These are phyloP conservation scores for Endoconidiophora polonica DNA, from an alignment of 2,329 filamentous ascomycete genomes.

Conservation along the genomic window DNA sequence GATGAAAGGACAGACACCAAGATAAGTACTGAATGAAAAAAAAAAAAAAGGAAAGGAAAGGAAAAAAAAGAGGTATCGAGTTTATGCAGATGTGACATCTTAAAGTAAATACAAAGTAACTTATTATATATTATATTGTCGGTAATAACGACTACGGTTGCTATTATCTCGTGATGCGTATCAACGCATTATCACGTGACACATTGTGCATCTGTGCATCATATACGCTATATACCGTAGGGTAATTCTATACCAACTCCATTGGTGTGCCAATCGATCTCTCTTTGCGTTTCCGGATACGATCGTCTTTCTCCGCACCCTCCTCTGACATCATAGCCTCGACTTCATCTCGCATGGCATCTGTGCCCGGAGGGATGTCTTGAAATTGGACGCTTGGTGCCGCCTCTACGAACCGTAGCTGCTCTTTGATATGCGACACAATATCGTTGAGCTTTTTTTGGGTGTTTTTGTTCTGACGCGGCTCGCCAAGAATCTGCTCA, in stretches of 20 bases:
- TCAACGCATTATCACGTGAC: too few species aligned
- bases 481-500: slow-evolving; percentile 51
- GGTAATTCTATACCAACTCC: slow-evolving; percentile 25
- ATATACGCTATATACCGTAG: too few species aligned
- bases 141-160: too few species aligned
- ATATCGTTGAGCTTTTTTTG: slow-evolving; percentile 60
- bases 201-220: too few species aligned
- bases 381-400: slow-evolving; percentile 79
- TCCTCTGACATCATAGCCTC: slow-evolving; percentile 52
- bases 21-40: neutral
- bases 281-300: slow-evolving; percentile 34
- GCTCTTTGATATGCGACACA: slow-evolving; percentile 63
- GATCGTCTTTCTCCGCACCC: slow-evolving; percentile 39
- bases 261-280: slow-evolving; percentile 39
- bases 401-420: slow-evolving; percentile 67
- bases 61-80: neutral
- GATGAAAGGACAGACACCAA: neutral
- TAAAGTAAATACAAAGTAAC: too few species aligned
- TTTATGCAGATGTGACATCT: neutral
- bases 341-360: slow-evolving; percentile 49
- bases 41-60: neutral
- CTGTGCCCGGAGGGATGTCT: slow-evolving; percentile 61
- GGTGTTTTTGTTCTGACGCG: slow-evolving; percentile 61
- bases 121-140: too few species aligned
- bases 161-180: too few species aligned